These are phyloP conservation scores for Lachancea cidri DNA, from an alignment of 805 yeast genomes.

Conservation along the genomic window DNA sequence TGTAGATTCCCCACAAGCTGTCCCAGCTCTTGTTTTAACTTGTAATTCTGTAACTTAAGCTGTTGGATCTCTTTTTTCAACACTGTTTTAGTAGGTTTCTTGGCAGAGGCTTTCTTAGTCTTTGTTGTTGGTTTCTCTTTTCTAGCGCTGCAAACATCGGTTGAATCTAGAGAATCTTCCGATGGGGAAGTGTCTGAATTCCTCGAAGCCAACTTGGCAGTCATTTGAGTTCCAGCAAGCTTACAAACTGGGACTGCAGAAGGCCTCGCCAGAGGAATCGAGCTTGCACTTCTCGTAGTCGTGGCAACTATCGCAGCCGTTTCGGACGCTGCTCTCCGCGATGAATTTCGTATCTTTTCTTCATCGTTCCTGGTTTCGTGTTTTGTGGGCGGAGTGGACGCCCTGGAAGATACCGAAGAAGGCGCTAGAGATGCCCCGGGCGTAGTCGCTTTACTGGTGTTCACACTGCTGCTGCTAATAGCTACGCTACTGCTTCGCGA, in stretches of 20 bases:
- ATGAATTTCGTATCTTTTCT: background rate
- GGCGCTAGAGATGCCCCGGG: constrained; percentile 1
- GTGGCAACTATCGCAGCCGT: background rate
- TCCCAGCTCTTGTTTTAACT: constrained; percentile 23
- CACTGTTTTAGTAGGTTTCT: constrained; percentile 13
- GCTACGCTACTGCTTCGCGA: constrained; percentile 7
- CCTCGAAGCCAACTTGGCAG: background rate
- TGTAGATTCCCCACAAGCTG: constrained; percentile 23
- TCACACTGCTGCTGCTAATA: background rate
- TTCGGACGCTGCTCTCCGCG: background rate
- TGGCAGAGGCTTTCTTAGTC: background rate
- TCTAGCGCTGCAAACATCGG: background rate
- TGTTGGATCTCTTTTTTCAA: constrained; percentile 22
- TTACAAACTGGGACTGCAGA: background rate
- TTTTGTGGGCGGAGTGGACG: background rate
- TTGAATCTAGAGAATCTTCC: background rate
- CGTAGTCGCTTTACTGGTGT: background rate
- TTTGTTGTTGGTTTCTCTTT: background rate
- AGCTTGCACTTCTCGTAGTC: background rate
- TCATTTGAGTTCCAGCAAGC: background rate
- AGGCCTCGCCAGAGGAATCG: constrained; percentile 3
- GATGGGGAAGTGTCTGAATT: background rate
- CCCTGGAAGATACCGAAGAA: background rate
- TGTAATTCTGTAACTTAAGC: constrained; percentile 20
- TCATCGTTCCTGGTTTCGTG: background rate